These are phyloP conservation scores for Diaporthe citriasiana DNA, from an alignment of 2,329 filamentous ascomycete species.

Conservation along the genomic window DNA sequence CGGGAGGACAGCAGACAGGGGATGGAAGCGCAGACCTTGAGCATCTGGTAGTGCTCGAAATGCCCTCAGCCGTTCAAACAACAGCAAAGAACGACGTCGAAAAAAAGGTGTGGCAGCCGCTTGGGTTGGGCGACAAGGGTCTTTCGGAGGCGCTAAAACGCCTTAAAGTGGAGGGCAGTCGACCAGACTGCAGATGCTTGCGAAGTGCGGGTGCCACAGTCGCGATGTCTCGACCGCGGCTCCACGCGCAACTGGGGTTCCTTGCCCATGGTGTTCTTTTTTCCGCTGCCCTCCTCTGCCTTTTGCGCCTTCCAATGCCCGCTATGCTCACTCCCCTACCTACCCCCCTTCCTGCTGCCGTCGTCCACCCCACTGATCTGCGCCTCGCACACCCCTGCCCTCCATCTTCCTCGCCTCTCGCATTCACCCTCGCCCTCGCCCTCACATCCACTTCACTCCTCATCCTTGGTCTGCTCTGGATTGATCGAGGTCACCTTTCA, in stretches of 20 bases:
- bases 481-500: slow-evolving; percentile 20
- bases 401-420: slow-evolving; percentile 6
- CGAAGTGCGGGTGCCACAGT: slow-evolving; percentile 28
- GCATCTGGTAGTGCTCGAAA: slow-evolving; percentile 4
- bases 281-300: not conserved
- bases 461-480: slow-evolving; percentile 16
- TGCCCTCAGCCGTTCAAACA: slow-evolving; percentile 3
- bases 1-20: slow-evolving; percentile 20
- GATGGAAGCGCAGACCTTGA: slow-evolving; percentile 1
- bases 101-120: slow-evolving; percentile 39
- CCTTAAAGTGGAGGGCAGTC: slow-evolving; percentile 30
- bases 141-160: slow-evolving; percentile 40
- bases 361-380: slow-evolving; percentile 20
- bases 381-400: slow-evolving; percentile 12
- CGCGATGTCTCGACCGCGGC: slow-evolving; percentile 35
- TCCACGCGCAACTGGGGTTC: slow-evolving; percentile 35
- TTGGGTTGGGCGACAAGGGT: slow-evolving; percentile 36
- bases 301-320: not conserved
- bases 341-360: not conserved
- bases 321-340: not conserved
- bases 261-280: slow-evolving; percentile 31
- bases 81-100: slow-evolving; percentile 17
- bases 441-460: not conserved
- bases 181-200: slow-evolving; percentile 30
- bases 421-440: slow-evolving; percentile 9